Evolutionary conservation across 352 stramenopile genomes (phyloP), one percentile per base, ranked within the genome.

Genomic region (Phytophthora litchii): DNA sequence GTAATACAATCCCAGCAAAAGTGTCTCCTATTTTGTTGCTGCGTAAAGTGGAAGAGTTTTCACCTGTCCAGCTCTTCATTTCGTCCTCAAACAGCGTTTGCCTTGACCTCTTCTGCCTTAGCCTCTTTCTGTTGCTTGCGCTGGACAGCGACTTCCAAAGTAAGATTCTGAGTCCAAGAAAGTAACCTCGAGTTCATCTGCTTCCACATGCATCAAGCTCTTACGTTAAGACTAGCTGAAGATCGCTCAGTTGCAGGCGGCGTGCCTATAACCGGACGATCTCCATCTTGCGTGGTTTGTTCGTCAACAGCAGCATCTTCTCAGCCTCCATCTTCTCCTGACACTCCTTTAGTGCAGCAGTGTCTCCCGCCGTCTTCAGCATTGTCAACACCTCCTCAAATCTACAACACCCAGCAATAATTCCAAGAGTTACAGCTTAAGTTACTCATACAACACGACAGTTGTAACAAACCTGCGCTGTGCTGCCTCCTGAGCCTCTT

Each of bases 41-140:
- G 54, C 23, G 16, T 47, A n/a, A 17, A 20, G 29, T 43, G 37
- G 38, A 36, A 37, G 23, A 27, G 14, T 54, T 61, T 60, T n/a
- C n/a, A n/a, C n/a, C 27, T 73, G 62, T 91, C 73, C 21, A 93
- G 62, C 84, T 81, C 27, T 79, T 73, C 81, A 93, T 91, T 60
- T 93, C 84, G 23, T 73, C 54, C 36, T 93, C 84, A 45, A 93
- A 93, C 29, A 84, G 50, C 14, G 65, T 72, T 27, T 70, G 80
- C 13, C n/a, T n/a, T n/a, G n/a, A 66, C 63, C 27, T 86, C 70
- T 49, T 89, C 78, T 36, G 64, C 79, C 74, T 89, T 88, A 47
- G 63, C 56, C 43, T 84, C 64, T 59, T 80, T 83, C 46, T 78
- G 78, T 43, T 83, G 72, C 66, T 89, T 90, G 72, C 91, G 91